These are phyloP conservation scores for Sarocladium kiliense DNA, from an alignment of 2,329 filamentous ascomycete genomes.

Conservation along the genomic window DNA sequence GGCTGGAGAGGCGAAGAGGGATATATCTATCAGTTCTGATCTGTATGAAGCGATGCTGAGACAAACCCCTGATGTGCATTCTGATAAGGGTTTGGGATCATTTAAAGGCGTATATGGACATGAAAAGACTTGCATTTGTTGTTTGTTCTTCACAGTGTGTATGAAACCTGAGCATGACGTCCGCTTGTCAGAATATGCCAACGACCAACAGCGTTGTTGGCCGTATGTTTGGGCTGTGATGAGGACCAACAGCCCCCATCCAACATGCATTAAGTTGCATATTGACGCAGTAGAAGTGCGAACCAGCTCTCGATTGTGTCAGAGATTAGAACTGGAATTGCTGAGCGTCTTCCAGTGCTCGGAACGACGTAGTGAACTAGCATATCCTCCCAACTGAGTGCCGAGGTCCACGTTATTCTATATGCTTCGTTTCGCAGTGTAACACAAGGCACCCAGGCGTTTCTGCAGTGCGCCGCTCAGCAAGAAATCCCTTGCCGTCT, in stretches of 20 bases:
- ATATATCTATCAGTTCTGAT: conserved; percentile 2
- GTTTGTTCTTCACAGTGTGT: background rate
- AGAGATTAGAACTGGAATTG: too few relatives aligned
- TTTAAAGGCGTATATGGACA: conserved; percentile 1
- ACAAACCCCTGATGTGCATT: background rate
- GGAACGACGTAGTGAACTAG: too few relatives aligned
- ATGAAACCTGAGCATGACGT: background rate
- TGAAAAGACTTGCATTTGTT: background rate
- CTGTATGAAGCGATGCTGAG: conserved; percentile 9
- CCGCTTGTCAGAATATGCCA: background rate
- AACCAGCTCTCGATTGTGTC: too few relatives aligned
- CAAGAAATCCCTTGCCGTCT: too few relatives aligned
- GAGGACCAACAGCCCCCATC: too few relatives aligned
- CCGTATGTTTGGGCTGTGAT: background rate
- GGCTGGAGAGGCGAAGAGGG: conserved; percentile 9
- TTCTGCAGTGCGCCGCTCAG: too few relatives aligned
- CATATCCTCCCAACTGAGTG: too few relatives aligned
- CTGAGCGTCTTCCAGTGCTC: too few relatives aligned
- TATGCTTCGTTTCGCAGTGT: too few relatives aligned
- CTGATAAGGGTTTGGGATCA: background rate
- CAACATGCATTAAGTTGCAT: too few relatives aligned
- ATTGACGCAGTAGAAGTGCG: background rate
- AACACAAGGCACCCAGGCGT: too few relatives aligned
- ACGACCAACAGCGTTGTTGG: conserved; percentile 5
- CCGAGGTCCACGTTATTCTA: too few relatives aligned